phyloP scores from a whole-genome alignment of 495 filamentous ascomycete species.

The Aspergillus mulundensis region DNA sequence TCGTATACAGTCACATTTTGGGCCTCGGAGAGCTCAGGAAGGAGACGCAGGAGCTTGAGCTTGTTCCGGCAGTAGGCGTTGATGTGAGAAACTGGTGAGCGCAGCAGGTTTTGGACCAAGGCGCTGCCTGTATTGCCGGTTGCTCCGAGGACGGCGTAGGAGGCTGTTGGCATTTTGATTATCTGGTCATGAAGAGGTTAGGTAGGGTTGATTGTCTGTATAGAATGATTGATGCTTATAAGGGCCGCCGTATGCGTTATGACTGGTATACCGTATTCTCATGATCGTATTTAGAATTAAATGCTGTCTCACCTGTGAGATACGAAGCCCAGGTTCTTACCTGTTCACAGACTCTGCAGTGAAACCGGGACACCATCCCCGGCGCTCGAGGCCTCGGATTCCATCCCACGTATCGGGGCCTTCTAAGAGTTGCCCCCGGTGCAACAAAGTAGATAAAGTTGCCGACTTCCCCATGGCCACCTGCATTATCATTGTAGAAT shows the following conservation, averaged over 20 bases:
- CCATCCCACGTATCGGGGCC: neutral
- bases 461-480: neutral
- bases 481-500: neutral
- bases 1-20: conserved; percentile 30
- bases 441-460: neutral
- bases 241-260: neutral
- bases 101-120: conserved; percentile 33
- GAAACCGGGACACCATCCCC: neutral
- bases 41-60: conserved; percentile 3
- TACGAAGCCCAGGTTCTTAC: neutral
- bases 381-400: neutral
- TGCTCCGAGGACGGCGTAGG: conserved; percentile 24
- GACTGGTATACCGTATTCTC: too few relatives aligned
- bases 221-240: neutral
- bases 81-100: conserved; percentile 19
- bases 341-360: neutral
- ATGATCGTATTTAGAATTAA: neutral
- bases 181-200: neutral
- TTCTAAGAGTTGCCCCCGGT: neutral
- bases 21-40: conserved; percentile 23
- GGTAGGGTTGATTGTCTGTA: neutral
- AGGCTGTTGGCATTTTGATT: neutral
- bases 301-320: neutral
- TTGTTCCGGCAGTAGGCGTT: conserved; percentile 37
- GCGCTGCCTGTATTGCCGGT: conserved; percentile 24